phyloP scores from a whole-genome alignment of 805 yeast species.

The Metschnikowia cerradonensis region DNA sequence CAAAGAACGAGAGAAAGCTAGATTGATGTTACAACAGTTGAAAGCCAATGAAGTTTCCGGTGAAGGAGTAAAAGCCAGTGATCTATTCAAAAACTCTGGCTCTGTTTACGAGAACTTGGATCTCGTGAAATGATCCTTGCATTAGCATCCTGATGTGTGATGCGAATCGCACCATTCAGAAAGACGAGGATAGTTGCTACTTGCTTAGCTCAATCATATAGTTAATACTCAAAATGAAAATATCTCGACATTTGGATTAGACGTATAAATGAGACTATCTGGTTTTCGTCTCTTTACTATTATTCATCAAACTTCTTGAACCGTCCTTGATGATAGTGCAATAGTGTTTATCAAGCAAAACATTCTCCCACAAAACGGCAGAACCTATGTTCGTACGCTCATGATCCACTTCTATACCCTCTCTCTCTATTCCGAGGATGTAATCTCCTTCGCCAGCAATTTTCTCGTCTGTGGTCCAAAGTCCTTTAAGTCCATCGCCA shows the following conservation, averaged over 20 bases:
- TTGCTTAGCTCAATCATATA: neutral
- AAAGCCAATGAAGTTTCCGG: constrained; percentile 40
- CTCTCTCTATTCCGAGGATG: constrained; percentile 55
- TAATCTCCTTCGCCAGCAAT: constrained; percentile 67
- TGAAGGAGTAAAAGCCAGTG: constrained; percentile 40
- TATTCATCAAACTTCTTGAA: constrained; percentile 38
- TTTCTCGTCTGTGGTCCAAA: constrained; percentile 85
- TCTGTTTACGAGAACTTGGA: constrained; percentile 41
- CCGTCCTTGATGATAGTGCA: constrained; percentile 78
- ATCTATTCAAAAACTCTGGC: constrained; percentile 40
- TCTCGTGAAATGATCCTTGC: constrained; percentile 23
- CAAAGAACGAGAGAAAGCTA: constrained; percentile 43
- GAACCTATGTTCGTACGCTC: constrained; percentile 82
- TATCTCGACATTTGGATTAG: neutral
- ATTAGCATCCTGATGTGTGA: neutral
- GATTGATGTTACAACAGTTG: constrained; percentile 44
- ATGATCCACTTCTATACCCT: constrained; percentile 45
- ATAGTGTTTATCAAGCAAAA: constrained; percentile 75
- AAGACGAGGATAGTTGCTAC: neutral
- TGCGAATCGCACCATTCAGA: neutral
- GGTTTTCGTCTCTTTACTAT: constrained; percentile 24
- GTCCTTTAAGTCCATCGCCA: constrained; percentile 62
- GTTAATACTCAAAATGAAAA: neutral
- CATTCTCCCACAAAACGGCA: constrained; percentile 87
- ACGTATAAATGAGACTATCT: neutral